Conservation (phyloP, 1,284 basidiomycete genomes). For the Ganoderma meredithae region DNA sequence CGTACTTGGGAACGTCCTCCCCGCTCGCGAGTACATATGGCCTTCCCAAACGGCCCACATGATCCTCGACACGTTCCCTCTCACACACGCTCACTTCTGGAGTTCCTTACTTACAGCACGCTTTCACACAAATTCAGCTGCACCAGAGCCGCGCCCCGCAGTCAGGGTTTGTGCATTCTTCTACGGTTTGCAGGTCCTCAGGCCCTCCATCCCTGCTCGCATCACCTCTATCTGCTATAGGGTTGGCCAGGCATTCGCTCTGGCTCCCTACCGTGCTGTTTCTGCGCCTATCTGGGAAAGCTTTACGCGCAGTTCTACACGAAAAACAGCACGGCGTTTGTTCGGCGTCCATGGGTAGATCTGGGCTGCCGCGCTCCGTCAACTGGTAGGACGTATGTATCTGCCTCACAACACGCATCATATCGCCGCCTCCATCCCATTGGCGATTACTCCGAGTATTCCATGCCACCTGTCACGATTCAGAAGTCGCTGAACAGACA, state of each 20-base stretch:
- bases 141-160: background rate
- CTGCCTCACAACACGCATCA: background rate
- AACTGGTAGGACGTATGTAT: background rate
- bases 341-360: conserved; percentile 2
- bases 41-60: conserved; percentile 4
- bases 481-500: background rate
- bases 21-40: background rate
- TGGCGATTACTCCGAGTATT: background rate
- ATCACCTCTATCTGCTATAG: background rate
- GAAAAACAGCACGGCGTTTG: background rate
- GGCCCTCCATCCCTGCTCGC: background rate
- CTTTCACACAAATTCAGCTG: background rate
- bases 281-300: background rate
- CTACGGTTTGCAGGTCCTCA: background rate
- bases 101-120: background rate
- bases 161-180: too few relatives aligned
- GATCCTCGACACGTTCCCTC: background rate
- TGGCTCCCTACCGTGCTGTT: background rate
- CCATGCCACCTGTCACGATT: background rate
- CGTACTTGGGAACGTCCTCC: background rate
- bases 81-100: conserved; percentile 3
- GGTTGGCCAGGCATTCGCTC: background rate
- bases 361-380: background rate
- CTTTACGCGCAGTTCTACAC: background rate
- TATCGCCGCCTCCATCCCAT: background rate